A percentile compares a stretch with the other conserved stretches of the same genome.
These are phyloP conservation scores for Rhodotorula glutinis DNA, from an alignment of 1,284 basidiomycete species.

Conservation along the genomic window DNA sequence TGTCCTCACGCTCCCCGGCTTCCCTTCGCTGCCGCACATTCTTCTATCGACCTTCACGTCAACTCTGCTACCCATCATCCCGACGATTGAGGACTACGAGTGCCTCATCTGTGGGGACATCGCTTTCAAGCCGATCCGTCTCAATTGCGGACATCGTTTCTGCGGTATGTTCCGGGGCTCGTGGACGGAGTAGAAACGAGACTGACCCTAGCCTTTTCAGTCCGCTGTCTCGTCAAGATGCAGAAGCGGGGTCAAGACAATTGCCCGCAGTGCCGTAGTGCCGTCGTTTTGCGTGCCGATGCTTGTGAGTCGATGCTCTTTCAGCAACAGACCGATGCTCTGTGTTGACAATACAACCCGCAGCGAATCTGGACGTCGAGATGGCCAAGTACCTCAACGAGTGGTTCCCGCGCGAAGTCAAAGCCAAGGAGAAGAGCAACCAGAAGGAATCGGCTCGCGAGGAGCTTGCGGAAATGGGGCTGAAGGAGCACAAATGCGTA, in stretches of 20 bases:
- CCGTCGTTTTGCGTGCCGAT: slow-evolving; percentile 71
- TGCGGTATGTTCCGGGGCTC: slow-evolving; percentile 60
- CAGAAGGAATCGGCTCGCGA: slow-evolving; percentile 72
- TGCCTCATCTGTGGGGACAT: slow-evolving; percentile 53
- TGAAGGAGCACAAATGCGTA: slow-evolving; percentile 16
- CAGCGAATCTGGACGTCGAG: slow-evolving; percentile 76
- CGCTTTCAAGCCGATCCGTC: slow-evolving; percentile 58
- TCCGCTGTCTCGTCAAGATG: slow-evolving; percentile 84
- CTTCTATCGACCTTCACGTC: slow-evolving; percentile 82
- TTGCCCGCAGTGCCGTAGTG: slow-evolving; percentile 82
- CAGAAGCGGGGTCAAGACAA: slow-evolving; percentile 74
- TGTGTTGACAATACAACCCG: not conserved
- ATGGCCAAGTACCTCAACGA: slow-evolving; percentile 80
- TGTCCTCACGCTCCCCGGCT: slow-evolving; percentile 43
- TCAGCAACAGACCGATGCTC: not conserved
- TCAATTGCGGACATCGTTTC: slow-evolving; percentile 84
- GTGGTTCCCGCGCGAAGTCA: slow-evolving; percentile 87
- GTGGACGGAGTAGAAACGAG: rapidly evolving
- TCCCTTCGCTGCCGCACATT: slow-evolving; percentile 66
- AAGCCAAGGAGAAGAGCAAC: slow-evolving; percentile 71
- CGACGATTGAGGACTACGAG: slow-evolving; percentile 68
- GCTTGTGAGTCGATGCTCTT: slow-evolving; percentile 56
- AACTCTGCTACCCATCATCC: slow-evolving; percentile 77
- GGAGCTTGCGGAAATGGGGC: slow-evolving; percentile 61
- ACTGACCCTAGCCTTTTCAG: not conserved